Base-by-base conservation (phyloP, 2,329 filamentous ascomycete genomes). In the Polychaeton citri region DNA sequence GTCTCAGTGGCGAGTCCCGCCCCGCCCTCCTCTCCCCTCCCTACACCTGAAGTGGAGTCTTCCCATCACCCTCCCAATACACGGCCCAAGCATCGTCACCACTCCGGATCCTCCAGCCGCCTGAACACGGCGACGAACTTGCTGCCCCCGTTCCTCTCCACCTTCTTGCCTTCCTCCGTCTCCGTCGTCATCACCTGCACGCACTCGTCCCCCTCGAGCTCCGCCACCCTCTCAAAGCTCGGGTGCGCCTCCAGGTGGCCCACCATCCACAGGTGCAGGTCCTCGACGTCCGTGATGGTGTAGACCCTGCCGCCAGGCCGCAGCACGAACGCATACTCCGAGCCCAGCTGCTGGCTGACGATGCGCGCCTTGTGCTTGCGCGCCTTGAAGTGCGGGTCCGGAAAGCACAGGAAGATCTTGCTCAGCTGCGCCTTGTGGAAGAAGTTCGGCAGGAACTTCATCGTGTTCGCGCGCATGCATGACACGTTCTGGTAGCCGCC, bases 371-470 rank as follows among this genome's bases (percentile, higher is more conserved):
- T 98, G 66, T 96, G 90, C 61, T 98, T 98, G 43, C 88, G 74
- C 9, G 84, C 76, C 63, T 98, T 98, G 69, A 98, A 98, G 61
- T 98, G 90, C 40, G 90, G 90, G 53, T 98, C 90, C 0, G 90
- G 90, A 56, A 98, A 98, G 66, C 90, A 98, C 50, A 98, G 82
- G 60, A 98, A 98, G 54, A 96, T 83, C 55, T 92, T 92, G 43
- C 71, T 74, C 10, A 98, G 74, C 56, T 95, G 87, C 10, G 64
- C 68, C 51, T 79, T 81, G 37, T 63, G 66, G 68, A 98, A 96
- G 68, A 95, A 94, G 56, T 98, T 96, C 43, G 92, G 88, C n/a
- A 98, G 68, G 60, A 96, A 98, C 59, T 98, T 98, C 90, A 98
- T 98, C 4, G 85, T 84, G 64, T 98, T 98, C 46, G 84, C 83